A percentile compares a stretch with the other conserved stretches of the same genome.
phyloP scores from a whole-genome alignment of 2,329 filamentous ascomycete genomes.

The Emmonsia crescens region DNA sequence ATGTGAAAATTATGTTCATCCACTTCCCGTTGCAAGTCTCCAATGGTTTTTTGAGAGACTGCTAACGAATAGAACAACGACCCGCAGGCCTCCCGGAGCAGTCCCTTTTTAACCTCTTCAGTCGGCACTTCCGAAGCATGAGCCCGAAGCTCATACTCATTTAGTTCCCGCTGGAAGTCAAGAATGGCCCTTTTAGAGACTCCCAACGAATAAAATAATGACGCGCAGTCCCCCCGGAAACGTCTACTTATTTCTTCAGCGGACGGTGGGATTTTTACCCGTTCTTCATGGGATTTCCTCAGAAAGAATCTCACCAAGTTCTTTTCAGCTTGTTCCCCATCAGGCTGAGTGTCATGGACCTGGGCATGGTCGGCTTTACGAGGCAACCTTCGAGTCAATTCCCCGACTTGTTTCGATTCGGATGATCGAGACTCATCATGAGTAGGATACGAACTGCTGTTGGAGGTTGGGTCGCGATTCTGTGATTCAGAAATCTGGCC shows the following conservation, averaged over 20 bases:
- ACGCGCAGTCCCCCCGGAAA: neutral
- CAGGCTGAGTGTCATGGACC: neutral
- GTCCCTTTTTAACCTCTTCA: too few species aligned
- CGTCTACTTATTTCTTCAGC: neutral
- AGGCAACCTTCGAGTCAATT: neutral
- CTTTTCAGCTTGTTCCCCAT: neutral
- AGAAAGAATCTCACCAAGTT: neutral
- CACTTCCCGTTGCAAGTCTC: neutral
- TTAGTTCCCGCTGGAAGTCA: neutral
- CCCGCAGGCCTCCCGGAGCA: neutral
- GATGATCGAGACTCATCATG: neutral
- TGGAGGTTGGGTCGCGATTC: neutral
- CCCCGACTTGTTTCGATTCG: neutral
- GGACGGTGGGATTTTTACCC: neutral
- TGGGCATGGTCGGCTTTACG: neutral
- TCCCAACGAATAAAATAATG: neutral
- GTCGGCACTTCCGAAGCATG: neutral
- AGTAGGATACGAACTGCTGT: neutral
- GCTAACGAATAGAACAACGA: constrained; percentile 1
- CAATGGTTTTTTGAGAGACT: neutral
- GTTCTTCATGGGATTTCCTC: neutral
- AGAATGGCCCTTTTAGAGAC: neutral
- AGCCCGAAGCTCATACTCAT: neutral
- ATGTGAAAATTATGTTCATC: neutral
- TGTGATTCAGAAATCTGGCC: neutral